These are phyloP conservation scores for Trichosporon sp. DNA, from an alignment of 1,284 basidiomycete species.

Conservation along the genomic window DNA sequence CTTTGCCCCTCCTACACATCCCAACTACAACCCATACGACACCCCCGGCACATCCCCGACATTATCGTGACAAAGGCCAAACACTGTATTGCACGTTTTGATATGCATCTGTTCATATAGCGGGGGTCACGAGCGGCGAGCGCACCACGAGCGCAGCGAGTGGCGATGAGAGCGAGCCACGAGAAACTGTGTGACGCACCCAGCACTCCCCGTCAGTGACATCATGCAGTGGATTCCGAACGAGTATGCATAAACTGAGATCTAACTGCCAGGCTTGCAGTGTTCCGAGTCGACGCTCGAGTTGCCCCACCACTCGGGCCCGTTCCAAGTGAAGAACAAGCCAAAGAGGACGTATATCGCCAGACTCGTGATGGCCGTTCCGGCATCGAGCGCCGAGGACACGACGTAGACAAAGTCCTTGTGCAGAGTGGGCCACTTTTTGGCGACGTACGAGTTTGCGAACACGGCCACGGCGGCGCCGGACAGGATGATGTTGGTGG, in stretches of 20 bases:
- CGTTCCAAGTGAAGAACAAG: constrained; percentile 43
- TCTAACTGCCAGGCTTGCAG: constrained; percentile 49
- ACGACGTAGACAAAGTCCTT: constrained; percentile 53
- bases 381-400: constrained; percentile 59
- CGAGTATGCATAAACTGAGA: no score
- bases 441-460: constrained; percentile 55
- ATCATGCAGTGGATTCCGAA: no score
- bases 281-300: constrained; percentile 54
- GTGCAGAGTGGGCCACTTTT: constrained; percentile 45
- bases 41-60: background rate
- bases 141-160: background rate
- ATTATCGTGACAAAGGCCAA: constrained; percentile 9
- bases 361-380: constrained; percentile 58
- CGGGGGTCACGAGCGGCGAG: background rate
- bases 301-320: constrained; percentile 55
- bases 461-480: constrained; percentile 55
- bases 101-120: constrained; percentile 21
- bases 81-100: constrained; percentile 20
- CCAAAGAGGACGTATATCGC: constrained; percentile 57
- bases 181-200: no score
- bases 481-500: constrained; percentile 60
- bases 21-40: background rate
- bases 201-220: no score
- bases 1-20: background rate
- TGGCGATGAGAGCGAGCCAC: no score